phyloP scores from a whole-genome alignment of 257 asterid genomes.

The Ocimum tenuiflorum region DNA sequence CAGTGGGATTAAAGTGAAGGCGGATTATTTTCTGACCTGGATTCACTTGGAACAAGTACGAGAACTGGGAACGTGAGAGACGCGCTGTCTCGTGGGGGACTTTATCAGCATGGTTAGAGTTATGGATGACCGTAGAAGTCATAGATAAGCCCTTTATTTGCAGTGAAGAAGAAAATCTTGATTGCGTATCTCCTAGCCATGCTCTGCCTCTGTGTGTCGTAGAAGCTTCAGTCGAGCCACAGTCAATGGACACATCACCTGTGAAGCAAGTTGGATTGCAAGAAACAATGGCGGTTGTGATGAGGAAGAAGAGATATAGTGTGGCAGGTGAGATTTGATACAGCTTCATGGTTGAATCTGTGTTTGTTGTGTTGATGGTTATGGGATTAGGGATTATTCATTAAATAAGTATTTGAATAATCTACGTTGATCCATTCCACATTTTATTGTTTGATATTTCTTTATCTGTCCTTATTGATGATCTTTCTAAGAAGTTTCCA shows the following conservation, averaged over 20 bases:
- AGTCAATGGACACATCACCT: constrained; percentile 22
- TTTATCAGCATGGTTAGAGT: constrained; percentile 10
- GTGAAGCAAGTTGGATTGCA: neutral
- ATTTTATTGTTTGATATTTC: neutral
- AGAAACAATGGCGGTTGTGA: neutral
- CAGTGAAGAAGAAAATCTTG: constrained; percentile 11
- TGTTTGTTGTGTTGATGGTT: neutral
- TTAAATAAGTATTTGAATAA: too few relatives aligned
- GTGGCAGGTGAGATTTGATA: neutral
- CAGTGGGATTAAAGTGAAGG: constrained; percentile 18
- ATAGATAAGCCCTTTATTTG: constrained; percentile 35
- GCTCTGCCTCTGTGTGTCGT: constrained; percentile 19
- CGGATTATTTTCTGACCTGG: constrained; percentile 29
- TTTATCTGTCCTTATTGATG: too few relatives aligned
- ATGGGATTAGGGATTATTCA: neutral
- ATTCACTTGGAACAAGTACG: constrained; percentile 13
- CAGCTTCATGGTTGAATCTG: neutral
- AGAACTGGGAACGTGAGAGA: constrained; percentile 24
- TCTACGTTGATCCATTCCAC: neutral
- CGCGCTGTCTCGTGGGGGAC: constrained; percentile 24
- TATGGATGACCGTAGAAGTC: constrained; percentile 21
- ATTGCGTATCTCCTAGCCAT: constrained; percentile 40
- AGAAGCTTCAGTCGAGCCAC: constrained; percentile 30
- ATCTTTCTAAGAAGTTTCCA: too few relatives aligned
- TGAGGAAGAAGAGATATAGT: neutral